phyloP scores from a whole-genome alignment of 257 asterid genomes.

The Forsythia suspensa region DNA sequence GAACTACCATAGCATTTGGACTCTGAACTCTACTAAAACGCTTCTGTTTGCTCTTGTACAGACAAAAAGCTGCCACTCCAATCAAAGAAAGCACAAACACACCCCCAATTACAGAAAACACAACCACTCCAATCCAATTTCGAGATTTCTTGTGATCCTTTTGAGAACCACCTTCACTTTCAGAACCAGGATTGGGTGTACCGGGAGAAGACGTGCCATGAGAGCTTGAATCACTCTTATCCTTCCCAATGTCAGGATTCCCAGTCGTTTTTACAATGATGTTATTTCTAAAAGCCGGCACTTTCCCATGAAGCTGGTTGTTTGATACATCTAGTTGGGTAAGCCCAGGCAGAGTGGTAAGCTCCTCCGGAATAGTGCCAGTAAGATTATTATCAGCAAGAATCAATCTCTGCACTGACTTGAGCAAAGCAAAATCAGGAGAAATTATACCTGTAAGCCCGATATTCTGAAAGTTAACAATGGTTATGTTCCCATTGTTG shows the following conservation, averaged over 20 bases:
- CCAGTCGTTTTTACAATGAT: constrained; percentile 54
- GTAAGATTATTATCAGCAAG: constrained; percentile 76
- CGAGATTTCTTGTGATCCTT: constrained; percentile 31
- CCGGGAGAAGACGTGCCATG: constrained; percentile 31
- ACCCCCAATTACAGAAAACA: constrained; percentile 56
- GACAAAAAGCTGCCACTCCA: constrained; percentile 57
- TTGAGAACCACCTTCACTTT: constrained; percentile 1
- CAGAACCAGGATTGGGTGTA: constrained; percentile 24
- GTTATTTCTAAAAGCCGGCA: constrained; percentile 63
- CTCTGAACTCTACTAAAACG: constrained; percentile 76
- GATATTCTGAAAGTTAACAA: constrained; percentile 80
- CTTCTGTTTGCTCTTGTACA: constrained; percentile 68
- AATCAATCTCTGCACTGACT: constrained; percentile 63
- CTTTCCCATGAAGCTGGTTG: constrained; percentile 69
- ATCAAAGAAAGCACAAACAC: constrained; percentile 59
- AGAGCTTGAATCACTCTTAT: constrained; percentile 29
- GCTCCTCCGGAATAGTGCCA: constrained; percentile 68
- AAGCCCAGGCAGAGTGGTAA: constrained; percentile 56
- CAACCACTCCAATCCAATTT: constrained; percentile 47
- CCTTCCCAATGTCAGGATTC: constrained; percentile 79
- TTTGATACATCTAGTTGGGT: constrained; percentile 70
- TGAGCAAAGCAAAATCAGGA: constrained; percentile 57
- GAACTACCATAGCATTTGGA: constrained; percentile 72
- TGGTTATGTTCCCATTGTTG: constrained; percentile 64
- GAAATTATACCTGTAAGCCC: constrained; percentile 76